Base-by-base conservation (phyloP, 495 filamentous ascomycete species). In the Antarctomyces pellizariae region DNA sequence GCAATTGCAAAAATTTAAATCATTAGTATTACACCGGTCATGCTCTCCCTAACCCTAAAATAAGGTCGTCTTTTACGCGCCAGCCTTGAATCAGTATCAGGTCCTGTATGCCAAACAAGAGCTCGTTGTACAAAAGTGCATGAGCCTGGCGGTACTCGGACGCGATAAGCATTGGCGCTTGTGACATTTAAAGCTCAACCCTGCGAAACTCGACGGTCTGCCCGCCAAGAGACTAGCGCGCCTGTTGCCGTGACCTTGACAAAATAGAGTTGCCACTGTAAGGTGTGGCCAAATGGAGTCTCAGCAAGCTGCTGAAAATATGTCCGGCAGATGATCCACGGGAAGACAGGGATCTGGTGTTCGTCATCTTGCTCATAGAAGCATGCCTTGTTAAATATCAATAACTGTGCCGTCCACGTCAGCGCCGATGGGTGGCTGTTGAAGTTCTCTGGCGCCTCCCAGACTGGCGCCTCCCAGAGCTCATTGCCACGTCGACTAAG, bases 301-400 rank as follows among this genome's bases (percentile, higher is more conserved):
- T 35, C 17, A 7, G 33, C 33, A 13, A 35, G 24, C 23, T 35
- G 22, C 22, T 35, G 22, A 19, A 35, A 35, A 28, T 30, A 30
- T 11, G 22, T 26, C 28, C 31, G 23, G 23, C 11, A 34, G 27
- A 34, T 30, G 22, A 25, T 32, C n/a, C 14, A 16, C 3, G 26
- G 23, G 14, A 32, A 32, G 30, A 32, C 23, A 6, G 15, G 23
- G 21, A 32, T 32, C 26, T 32, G 15, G 15, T 32, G 15, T 32
- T 32, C 15, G 16, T 32, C 23, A 7, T 32, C 23, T 18, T 32
- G 14, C 23, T 32, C 30, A 13, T 32, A 20, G 15, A 32, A 32
- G 22, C 15, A 32, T 19, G 30, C 15, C 18, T 32, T 25, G 23
- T 34, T 22, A 29, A 34, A 34, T n/a, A 29, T 4, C 18, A 34